phyloP scores from a whole-genome alignment of 2,329 filamentous ascomycete species.

The Parastagonospora avenae region DNA sequence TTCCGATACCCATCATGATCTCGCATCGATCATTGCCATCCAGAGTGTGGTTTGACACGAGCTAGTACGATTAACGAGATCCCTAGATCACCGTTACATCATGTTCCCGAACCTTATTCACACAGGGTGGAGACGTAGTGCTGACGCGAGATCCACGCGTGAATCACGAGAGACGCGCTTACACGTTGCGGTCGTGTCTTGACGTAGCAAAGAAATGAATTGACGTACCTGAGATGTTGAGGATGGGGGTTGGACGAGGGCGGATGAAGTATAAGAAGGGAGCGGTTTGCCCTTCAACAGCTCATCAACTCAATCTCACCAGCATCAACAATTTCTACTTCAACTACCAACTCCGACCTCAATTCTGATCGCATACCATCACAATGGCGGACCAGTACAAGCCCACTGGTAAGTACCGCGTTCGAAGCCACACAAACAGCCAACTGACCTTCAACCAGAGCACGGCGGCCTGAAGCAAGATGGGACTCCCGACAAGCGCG shows the following conservation, averaged over 20 bases:
- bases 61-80: not conserved
- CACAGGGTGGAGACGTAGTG: not conserved
- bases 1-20: not conserved
- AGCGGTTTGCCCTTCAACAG: slow-evolving; percentile 1
- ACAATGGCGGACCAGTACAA: slow-evolving; percentile 14
- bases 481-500: slow-evolving; percentile 18
- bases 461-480: slow-evolving; percentile 19
- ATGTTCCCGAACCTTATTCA: slow-evolving; percentile 1
- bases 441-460: slow-evolving; percentile 2
- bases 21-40: not conserved
- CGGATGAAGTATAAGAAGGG: slow-evolving; percentile 2
- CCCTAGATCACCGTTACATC: not conserved
- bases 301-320: slow-evolving; percentile 1
- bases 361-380: not conserved
- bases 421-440: not conserved
- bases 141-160: not conserved
- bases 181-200: not conserved
- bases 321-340: not conserved
- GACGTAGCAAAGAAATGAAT: not conserved
- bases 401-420: slow-evolving; percentile 7
- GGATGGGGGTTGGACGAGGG: not conserved
- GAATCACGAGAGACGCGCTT: not conserved
- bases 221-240: not conserved
- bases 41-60: not conserved
- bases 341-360: not conserved